Base-by-base conservation (phyloP, 257 asterid genomes). In the Petunia secreta region DNA sequence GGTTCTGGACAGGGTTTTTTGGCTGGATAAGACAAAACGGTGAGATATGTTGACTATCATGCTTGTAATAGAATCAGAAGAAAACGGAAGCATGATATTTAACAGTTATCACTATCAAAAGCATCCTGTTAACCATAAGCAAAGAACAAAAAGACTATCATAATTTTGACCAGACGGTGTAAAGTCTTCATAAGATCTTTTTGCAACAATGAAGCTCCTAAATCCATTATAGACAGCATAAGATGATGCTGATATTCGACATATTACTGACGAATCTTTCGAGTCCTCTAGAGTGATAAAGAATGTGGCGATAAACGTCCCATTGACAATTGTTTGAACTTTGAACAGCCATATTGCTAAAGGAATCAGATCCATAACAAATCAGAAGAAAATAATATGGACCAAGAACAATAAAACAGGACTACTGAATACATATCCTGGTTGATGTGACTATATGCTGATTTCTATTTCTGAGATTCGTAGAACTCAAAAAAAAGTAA, bases 11-110 rank as follows among this genome's bases (percentile, higher is more conserved):
- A 52, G 59, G 37, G 39, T 13, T 77, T 14, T n/a, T 80, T 6
- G 66, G 57, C 94, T 90, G 66, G 67, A 89, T 67, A 36, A 48
- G 63, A 73, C 63, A 73, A 50, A 50, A 50, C 50, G 78, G 63
- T 13, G 57, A 77, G 75, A 75, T 10, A 46, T 34, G 46, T 80
- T 52, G 16, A 58, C 8, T 73, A 52, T 34, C 53, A 67, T 36
- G 69, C 16, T 73, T 50, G 62, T 50, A 71, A 71, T 48, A 48
- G 76, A 71, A 59, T 9, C 77, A 50, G 44, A 53, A 25, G 60
- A 48, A 71, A 71, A 71, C 14, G n/a, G 62, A 34, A 71, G 34
- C 16, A 71, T 25, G 77, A 71, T 57, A 25, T 71, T 34, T 48
- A 11, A 34, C 62, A 50, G 3, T 11, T 73, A 16, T 59, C 5